Evolutionary conservation across 2,329 filamentous ascomycete species (phyloP).

Genomic region (Aureobasidium subglaciale): DNA sequence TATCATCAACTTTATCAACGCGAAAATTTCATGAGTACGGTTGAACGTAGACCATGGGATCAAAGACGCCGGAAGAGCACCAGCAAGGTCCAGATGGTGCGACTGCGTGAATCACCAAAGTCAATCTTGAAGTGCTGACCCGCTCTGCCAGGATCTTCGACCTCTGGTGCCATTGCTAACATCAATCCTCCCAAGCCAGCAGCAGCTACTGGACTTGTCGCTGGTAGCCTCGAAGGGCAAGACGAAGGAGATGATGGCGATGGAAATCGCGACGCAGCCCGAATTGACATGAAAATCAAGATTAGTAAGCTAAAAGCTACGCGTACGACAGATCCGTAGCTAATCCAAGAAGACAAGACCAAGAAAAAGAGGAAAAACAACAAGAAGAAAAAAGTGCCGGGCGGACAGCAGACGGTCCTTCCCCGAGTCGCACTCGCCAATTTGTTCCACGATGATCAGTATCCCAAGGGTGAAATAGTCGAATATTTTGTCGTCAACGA

Average conservation of each 20-base stretch:
- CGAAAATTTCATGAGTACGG: neutral
- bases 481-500: conserved; percentile 58
- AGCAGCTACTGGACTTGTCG: neutral
- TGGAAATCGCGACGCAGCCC: conserved; percentile 24
- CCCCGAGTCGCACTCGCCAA: conserved; percentile 67
- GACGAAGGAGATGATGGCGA: conserved; percentile 20
- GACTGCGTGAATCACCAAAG: neutral
- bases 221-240: conserved; percentile 20
- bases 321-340: neutral
- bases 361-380: conserved; percentile 67
- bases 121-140: neutral
- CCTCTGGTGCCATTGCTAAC: neutral
- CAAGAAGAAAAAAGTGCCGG: conserved; percentile 44
- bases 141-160: neutral
- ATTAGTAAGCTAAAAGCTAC: conserved; percentile 49
- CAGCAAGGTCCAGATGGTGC: neutral
- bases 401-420: conserved; percentile 59
- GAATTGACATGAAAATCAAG: conserved; percentile 19
- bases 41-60: neutral
- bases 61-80: neutral
- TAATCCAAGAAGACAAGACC: neutral
- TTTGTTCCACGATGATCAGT: conserved; percentile 65
- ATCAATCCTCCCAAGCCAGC: conserved; percentile 4
- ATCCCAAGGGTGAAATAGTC: conserved; percentile 70
- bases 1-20: neutral